A percentile compares a stretch with the other conserved stretches of the same genome.
phyloP scores from a whole-genome alignment of 768 basidiomycete genomes.

The Leccinum disarticulatum region DNA sequence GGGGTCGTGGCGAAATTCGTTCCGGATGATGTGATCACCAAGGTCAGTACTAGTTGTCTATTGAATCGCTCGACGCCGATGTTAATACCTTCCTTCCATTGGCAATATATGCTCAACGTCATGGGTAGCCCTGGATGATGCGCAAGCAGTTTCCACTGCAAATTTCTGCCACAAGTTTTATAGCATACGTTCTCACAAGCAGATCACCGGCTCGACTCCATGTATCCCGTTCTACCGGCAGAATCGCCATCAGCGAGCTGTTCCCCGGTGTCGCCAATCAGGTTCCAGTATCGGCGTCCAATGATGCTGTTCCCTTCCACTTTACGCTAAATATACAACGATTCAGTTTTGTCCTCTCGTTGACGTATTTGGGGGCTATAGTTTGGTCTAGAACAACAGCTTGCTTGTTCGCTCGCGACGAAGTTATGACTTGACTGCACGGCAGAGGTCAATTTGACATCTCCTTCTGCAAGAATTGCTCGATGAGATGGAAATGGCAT shows the following conservation, averaged over 20 bases:
- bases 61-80: not conserved
- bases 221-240: slow-evolving; percentile 84
- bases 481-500: slow-evolving; percentile 41
- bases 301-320: slow-evolving; percentile 93
- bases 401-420: slow-evolving; percentile 89
- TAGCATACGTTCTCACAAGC: slow-evolving; percentile 86
- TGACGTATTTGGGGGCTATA: slow-evolving; percentile 30
- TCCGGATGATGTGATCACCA: slow-evolving; percentile 82
- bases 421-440: slow-evolving; percentile 76
- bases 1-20: slow-evolving; percentile 86
- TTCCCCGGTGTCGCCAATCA: slow-evolving; percentile 61
- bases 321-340: slow-evolving; percentile 95
- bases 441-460: slow-evolving; percentile 58
- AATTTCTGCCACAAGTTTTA: slow-evolving; percentile 84
- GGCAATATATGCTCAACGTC: slow-evolving; percentile 85
- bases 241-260: slow-evolving; percentile 90
- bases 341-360: slow-evolving; percentile 40
- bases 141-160: slow-evolving; percentile 95
- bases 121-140: slow-evolving; percentile 91
- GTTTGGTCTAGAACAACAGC: slow-evolving; percentile 91
- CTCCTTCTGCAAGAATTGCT: slow-evolving; percentile 57
- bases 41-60: slow-evolving; percentile 45
- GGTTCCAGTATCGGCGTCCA: slow-evolving; percentile 69
- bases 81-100: not conserved
- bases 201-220: slow-evolving; percentile 84